These are phyloP conservation scores for Ophiostoma pallidulum DNA, from an alignment of 2,329 filamentous ascomycete genomes.

Conservation along the genomic window DNA sequence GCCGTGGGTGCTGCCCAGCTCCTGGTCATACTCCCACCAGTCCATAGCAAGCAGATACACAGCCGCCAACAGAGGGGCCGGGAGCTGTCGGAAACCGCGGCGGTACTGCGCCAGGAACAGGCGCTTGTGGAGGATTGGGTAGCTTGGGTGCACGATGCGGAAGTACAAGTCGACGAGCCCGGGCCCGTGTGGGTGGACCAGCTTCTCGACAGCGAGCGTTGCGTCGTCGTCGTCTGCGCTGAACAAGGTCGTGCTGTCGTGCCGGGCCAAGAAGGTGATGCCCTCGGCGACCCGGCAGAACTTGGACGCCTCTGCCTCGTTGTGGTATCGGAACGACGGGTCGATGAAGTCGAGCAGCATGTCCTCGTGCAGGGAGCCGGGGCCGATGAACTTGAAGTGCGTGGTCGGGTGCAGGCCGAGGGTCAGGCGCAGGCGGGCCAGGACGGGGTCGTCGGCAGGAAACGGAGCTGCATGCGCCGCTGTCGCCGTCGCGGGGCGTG, in stretches of 20 bases:
- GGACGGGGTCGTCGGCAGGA: slow-evolving; percentile 1
- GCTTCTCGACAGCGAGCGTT: slow-evolving; percentile 10
- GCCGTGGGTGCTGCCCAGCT: slow-evolving; percentile 53
- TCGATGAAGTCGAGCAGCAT: slow-evolving; percentile 20
- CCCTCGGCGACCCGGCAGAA: slow-evolving; percentile 20
- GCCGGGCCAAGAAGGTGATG: slow-evolving; percentile 19
- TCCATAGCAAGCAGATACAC: slow-evolving; percentile 71
- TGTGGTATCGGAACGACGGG: slow-evolving; percentile 11
- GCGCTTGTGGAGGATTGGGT: slow-evolving; percentile 73
- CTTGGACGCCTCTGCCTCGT: slow-evolving; percentile 14
- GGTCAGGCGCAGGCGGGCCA: slow-evolving; percentile 29
- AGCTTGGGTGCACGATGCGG: slow-evolving; percentile 66
- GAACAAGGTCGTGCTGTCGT: slow-evolving; percentile 19
- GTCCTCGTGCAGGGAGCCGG: slow-evolving; percentile 30
- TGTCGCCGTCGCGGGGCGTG: background rate
- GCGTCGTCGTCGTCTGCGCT: slow-evolving; percentile 6
- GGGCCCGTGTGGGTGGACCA: slow-evolving; percentile 69
- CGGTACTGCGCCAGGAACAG: slow-evolving; percentile 73
- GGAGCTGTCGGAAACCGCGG: slow-evolving; percentile 61
- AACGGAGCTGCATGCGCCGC: background rate
- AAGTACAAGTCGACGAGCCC: slow-evolving; percentile 75
- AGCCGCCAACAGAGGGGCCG: slow-evolving; percentile 66
- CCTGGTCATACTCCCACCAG: slow-evolving; percentile 66
- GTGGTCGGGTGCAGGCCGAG: slow-evolving; percentile 49
- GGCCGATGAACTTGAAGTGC: slow-evolving; percentile 51